Base-by-base conservation (phyloP, 2,329 filamentous ascomycete species). In the Lasiodiplodia theobromae region DNA sequence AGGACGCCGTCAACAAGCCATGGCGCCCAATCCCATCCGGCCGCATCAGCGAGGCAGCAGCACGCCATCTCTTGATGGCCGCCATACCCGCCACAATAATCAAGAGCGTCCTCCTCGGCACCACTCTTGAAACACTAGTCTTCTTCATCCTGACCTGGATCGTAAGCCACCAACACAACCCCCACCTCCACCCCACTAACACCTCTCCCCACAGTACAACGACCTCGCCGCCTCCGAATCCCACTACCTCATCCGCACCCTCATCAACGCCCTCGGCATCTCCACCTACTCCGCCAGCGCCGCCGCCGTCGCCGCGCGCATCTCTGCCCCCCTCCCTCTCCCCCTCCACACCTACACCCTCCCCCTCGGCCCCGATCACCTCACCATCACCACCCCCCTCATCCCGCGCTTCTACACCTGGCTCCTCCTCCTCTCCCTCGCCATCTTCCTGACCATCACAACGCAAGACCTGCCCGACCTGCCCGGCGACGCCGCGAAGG, bases 1-100 rank as follows among this genome's bases (percentile, higher is more conserved):
- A 84, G 68, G 82, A 83, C 71, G 38, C 53, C 0, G 64, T 80
- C 63, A 84, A 84, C 74, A 83, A 83, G 66, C 79, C 80, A 21
- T 76, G 74, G 72, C 72, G 78, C 5, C 76, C 77, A 0, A 69
- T 81, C 14, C 75, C 78, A 1, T 69, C 69, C 0, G 71, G 73
- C 14, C 71, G 71, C 4, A 74, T 80, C 14, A 76, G 70, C 14
- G 37, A 66, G 1, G 28, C 40, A 1, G 66, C 74, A 11, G 72
- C 74, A 0, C 70, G 72, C 0, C 65, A 62, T 8, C 68, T 77
- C 4, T 28, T 74, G 16, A 12, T 34, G 2, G 44, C 70, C 70
- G 66, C 31, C 49, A 70, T 71, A 18, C 72, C 63, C 7, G 10
- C 69, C 21, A 68, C 71, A 5, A 67, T 74, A 0, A 12, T 77